These are phyloP conservation scores for Skeletonema marinoi DNA, from an alignment of 108 stramenopile genomes.

Conservation along the genomic window DNA sequence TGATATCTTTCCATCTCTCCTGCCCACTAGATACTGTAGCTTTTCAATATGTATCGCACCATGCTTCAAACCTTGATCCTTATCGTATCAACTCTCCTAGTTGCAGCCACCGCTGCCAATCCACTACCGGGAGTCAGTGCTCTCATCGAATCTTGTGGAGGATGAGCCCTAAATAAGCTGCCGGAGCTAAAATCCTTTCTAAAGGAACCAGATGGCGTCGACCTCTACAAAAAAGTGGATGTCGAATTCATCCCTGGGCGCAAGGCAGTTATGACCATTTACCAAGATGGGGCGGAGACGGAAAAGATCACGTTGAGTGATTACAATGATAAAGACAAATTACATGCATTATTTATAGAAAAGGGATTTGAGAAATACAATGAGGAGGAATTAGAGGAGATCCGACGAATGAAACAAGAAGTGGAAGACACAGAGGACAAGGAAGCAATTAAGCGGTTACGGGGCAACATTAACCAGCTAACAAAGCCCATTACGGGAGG, in stretches of 20 bases:
- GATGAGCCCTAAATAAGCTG: slow-evolving; percentile 62
- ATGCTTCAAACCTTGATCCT: neutral
- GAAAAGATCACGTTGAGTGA: slow-evolving; percentile 41
- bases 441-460: neutral
- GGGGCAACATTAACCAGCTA: neutral
- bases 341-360: slow-evolving; percentile 30
- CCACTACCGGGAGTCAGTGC: slow-evolving; percentile 31
- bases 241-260: slow-evolving; percentile 56
- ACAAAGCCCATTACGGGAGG: neutral
- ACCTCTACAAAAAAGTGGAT: slow-evolving; percentile 52
- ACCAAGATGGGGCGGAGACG: slow-evolving; percentile 36
- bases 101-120: slow-evolving; percentile 2
- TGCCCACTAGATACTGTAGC: too few species aligned
- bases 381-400: slow-evolving; percentile 15
- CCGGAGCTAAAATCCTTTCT: slow-evolving; percentile 60
- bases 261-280: slow-evolving; percentile 54
- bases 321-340: slow-evolving; percentile 35
- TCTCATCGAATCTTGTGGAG: slow-evolving; percentile 57
- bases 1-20: too few species aligned
- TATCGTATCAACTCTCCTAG: neutral
- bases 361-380: slow-evolving; percentile 45
- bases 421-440: neutral
- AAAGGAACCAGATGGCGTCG: slow-evolving; percentile 55
- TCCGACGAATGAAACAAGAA: slow-evolving; percentile 7
- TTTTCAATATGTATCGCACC: neutral